Conservation (phyloP, 2,329 filamentous ascomycete genomes). For the Talaromyces sp. region DNA sequence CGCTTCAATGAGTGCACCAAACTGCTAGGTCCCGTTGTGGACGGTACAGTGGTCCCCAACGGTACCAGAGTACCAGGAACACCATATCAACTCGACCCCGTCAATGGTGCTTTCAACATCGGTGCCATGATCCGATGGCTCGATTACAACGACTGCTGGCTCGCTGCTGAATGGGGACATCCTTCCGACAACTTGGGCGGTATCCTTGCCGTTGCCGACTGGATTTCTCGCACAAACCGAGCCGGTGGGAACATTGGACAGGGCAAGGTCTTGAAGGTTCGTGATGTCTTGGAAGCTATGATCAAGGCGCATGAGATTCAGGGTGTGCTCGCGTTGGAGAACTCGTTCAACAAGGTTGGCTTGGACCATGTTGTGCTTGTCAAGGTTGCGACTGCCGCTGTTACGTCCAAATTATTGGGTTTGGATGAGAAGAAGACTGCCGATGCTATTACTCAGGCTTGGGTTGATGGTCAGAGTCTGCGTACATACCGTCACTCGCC, state of each 20-base stretch:
- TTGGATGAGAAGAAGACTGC: slow-evolving; percentile 86
- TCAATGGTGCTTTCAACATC: slow-evolving; percentile 98
- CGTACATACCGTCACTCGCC: slow-evolving; percentile 96
- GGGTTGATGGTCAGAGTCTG: slow-evolving; percentile 93
- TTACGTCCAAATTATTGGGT: slow-evolving; percentile 92
- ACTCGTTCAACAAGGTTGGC: slow-evolving; percentile 98
- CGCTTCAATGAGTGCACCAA: slow-evolving; percentile 95
- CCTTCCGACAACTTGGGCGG: slow-evolving; percentile 97
- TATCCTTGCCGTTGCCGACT: slow-evolving; percentile 94
- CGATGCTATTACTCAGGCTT: slow-evolving; percentile 93
- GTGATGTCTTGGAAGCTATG: slow-evolving; percentile 92
- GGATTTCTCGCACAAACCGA: slow-evolving; percentile 91
- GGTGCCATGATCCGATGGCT: slow-evolving; percentile 98
- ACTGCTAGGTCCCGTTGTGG: slow-evolving; percentile 85
- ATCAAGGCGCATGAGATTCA: slow-evolving; percentile 99
- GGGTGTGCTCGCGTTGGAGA: slow-evolving; percentile 91
- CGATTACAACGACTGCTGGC: slow-evolving; percentile 99
- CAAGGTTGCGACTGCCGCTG: slow-evolving; percentile 93
- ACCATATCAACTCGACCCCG: slow-evolving; percentile 87
- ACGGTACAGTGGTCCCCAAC: slow-evolving; percentile 86
- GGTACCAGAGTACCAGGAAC: slow-evolving; percentile 89
- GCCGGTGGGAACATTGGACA: slow-evolving; percentile 70
- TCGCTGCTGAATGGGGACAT: slow-evolving; percentile 98
- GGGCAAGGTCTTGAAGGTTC: slow-evolving; percentile 79
- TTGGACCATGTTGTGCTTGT: slow-evolving; percentile 96